phyloP scores from a whole-genome alignment of 2,329 filamentous ascomycete species.

The Pochonia chlamydosporia region DNA sequence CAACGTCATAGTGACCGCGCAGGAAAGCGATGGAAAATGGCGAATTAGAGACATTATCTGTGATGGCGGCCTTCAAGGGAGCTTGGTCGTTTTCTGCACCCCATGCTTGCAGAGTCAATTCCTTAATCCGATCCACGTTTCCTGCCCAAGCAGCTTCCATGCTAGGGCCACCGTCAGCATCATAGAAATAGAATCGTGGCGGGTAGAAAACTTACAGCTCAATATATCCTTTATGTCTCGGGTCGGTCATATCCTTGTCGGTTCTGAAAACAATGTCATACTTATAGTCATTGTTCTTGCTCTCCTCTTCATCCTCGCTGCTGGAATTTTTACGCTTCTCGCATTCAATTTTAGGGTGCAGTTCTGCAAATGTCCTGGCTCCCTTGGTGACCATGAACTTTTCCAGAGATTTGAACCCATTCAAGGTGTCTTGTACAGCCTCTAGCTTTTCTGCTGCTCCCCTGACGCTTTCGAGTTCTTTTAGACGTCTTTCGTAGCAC shows the following conservation, averaged over 20 bases:
- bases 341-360: conserved; percentile 49
- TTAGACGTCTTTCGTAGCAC: conserved; percentile 18
- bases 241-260: conserved; percentile 50
- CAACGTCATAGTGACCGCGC: conserved; percentile 58
- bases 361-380: conserved; percentile 61
- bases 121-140: conserved; percentile 61
- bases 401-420: conserved; percentile 51
- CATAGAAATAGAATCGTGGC: not conserved
- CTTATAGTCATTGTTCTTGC: conserved; percentile 35
- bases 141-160: conserved; percentile 70
- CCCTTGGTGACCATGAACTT: conserved; percentile 46
- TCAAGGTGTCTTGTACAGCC: conserved; percentile 45
- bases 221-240: conserved; percentile 53
- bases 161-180: conserved; percentile 23
- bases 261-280: conserved; percentile 45
- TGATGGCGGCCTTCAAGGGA: conserved; percentile 59
- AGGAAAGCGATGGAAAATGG: conserved; percentile 66
- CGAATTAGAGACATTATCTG: conserved; percentile 43
- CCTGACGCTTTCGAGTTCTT: conserved; percentile 10
- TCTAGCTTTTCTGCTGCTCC: conserved; percentile 44
- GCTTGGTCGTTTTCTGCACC: conserved; percentile 44
- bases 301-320: conserved; percentile 1
- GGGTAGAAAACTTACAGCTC: conserved; percentile 49
- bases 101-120: conserved; percentile 56
- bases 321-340: conserved; percentile 8